A percentile compares a stretch with the other conserved stretches of the same genome.
Evolutionary conservation across 2,329 filamentous ascomycete genomes (phyloP).

Genomic region (Massarina eburnea): DNA sequence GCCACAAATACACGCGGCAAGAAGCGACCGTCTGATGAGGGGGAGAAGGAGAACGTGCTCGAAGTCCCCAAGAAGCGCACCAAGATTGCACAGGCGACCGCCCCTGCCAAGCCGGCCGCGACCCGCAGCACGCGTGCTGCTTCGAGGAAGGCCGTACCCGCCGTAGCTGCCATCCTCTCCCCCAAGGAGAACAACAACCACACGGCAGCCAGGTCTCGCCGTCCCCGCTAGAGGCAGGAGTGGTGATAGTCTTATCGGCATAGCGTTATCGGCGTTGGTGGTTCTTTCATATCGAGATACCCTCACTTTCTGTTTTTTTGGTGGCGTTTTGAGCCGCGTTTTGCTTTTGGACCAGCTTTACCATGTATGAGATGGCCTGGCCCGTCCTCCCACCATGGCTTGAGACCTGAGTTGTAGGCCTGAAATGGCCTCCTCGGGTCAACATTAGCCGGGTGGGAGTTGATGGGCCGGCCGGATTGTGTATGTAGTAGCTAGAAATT

Average conservation of each 20-base stretch:
- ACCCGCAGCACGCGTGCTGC: conserved; percentile 1
- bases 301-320: not conserved
- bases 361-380: not conserved
- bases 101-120: not conserved
- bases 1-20: conserved; percentile 9
- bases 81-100: conserved; percentile 1
- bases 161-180: conserved; percentile 6
- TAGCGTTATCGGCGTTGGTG: conserved; percentile 1
- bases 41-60: conserved; percentile 11
- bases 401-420: conserved; percentile 1
- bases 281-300: not conserved
- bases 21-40: conserved; percentile 11
- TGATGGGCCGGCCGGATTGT: not conserved
- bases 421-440: conserved; percentile 1
- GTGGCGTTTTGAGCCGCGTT: not conserved
- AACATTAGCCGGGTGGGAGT: conserved; percentile 4
- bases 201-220: conserved; percentile 4
- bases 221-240: conserved; percentile 2
- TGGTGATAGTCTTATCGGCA: not conserved
- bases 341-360: not conserved
- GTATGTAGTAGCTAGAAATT: too few relatives aligned
- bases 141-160: conserved; percentile 3
- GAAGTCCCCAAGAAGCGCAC: conserved; percentile 7
- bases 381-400: conserved; percentile 1
- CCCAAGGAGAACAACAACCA: conserved; percentile 10